Evolutionary conservation across 2,329 filamentous ascomycete genomes (phyloP).

Genomic region (Claviceps monticola): DNA sequence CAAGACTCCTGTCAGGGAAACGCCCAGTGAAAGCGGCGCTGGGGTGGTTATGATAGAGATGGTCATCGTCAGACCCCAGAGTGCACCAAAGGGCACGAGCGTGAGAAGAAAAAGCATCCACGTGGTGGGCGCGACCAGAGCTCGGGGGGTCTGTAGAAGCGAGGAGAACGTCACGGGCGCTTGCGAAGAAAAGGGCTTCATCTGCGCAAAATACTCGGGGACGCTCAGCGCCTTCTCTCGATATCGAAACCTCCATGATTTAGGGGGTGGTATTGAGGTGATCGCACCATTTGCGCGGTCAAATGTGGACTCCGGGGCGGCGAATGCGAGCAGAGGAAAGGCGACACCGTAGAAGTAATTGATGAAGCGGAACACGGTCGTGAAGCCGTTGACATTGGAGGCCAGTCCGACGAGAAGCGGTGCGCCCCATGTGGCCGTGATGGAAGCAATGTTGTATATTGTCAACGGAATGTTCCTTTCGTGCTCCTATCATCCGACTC

Average conservation of each 20-base stretch:
- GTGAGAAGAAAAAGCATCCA: constrained; percentile 30
- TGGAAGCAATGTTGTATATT: constrained; percentile 29
- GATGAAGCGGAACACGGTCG: constrained; percentile 37
- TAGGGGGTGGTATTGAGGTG: constrained; percentile 8
- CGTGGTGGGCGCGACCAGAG: constrained; percentile 35
- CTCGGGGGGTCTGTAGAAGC: constrained; percentile 32
- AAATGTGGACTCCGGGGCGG: constrained; percentile 38
- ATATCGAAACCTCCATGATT: constrained; percentile 13
- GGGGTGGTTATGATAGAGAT: constrained; percentile 33
- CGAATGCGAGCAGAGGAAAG: constrained; percentile 32
- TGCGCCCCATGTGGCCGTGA: constrained; percentile 37
- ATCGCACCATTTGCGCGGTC: constrained; percentile 22
- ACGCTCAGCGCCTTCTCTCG: constrained; percentile 19
- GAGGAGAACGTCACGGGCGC: constrained; percentile 15
- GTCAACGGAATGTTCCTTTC: constrained; percentile 32
- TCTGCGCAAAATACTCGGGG: constrained; percentile 23
- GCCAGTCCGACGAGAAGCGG: constrained; percentile 39
- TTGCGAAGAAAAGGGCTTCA: constrained; percentile 26
- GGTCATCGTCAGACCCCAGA: constrained; percentile 33
- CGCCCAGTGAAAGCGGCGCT: constrained; percentile 27
- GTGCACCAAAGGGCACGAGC: constrained; percentile 28
- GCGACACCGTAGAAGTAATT: constrained; percentile 32
- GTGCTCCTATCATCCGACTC: constrained; percentile 27
- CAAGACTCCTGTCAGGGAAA: constrained; percentile 28
- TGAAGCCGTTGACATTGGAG: constrained; percentile 27